These are phyloP conservation scores for Saitozyma podzolica DNA, from an alignment of 768 basidiomycete species.

Conservation along the genomic window DNA sequence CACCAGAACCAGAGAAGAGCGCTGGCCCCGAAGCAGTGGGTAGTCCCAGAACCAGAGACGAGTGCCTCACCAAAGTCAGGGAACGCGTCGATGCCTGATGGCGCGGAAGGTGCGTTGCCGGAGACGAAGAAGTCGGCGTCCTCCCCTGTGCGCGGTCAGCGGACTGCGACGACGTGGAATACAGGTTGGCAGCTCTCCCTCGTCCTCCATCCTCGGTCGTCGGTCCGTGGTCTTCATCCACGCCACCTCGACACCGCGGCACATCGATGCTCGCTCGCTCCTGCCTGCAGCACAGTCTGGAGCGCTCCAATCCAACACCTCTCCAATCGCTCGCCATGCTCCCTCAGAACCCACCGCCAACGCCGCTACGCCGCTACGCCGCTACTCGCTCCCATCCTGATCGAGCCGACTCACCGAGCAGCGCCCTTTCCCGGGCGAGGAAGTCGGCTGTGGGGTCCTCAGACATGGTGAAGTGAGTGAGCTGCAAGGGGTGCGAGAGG, in stretches of 20 bases:
- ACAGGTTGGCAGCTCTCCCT: not conserved
- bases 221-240: no score
- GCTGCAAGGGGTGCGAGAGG: not conserved
- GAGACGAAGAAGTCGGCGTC: constrained; percentile 51
- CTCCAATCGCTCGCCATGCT: no score
- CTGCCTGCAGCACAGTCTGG: no score
- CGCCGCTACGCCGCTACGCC: no score
- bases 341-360: no score
- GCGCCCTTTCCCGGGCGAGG: constrained; percentile 49
- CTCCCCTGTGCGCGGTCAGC: constrained; percentile 36
- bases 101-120: constrained; percentile 33
- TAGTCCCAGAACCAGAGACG: not conserved
- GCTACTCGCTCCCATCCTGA: no score
- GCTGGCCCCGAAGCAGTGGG: not conserved
- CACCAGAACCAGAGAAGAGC: not conserved
- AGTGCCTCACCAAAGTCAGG: constrained; percentile 38
- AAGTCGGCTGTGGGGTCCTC: constrained; percentile 53
- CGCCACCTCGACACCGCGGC: no score
- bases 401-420: constrained; percentile 38
- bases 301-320: no score
- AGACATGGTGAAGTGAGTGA: constrained; percentile 23
- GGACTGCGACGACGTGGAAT: not conserved
- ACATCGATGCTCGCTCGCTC: no score
- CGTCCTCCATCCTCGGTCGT: not conserved
- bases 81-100: constrained; percentile 41